These are phyloP conservation scores for Trichoderma aggressivum DNA, from an alignment of 2,329 filamentous ascomycete species.

Conservation along the genomic window DNA sequence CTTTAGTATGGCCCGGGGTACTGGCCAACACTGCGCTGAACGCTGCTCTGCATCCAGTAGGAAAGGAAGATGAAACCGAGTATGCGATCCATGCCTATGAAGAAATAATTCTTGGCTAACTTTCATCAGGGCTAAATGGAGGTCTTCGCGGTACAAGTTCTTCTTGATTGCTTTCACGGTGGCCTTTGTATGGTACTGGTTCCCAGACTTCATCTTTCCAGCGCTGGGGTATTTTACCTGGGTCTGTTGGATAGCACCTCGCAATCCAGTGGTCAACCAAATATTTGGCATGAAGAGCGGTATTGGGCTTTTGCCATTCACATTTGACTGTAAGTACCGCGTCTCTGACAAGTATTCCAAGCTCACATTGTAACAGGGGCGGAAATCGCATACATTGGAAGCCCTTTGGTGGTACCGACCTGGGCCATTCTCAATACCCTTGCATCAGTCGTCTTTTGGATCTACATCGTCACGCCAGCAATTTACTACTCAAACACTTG, in stretches of 20 bases:
- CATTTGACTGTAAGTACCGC: slow-evolving; percentile 37
- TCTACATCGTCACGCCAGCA: slow-evolving; percentile 42
- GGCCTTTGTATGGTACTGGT: slow-evolving; percentile 48
- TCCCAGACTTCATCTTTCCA: slow-evolving; percentile 47
- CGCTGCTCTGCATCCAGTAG: slow-evolving; percentile 38
- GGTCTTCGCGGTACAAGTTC: slow-evolving; percentile 40
- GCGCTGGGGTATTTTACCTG: slow-evolving; percentile 45
- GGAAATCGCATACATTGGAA: slow-evolving; percentile 39
- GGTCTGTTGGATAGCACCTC: slow-evolving; percentile 48
- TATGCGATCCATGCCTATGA: slow-evolving; percentile 27
- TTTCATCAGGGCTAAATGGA: slow-evolving; percentile 29
- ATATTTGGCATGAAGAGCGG: slow-evolving; percentile 47
- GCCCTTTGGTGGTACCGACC: slow-evolving; percentile 39
- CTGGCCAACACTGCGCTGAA: slow-evolving; percentile 48
- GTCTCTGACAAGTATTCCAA: not conserved
- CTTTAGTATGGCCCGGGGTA: slow-evolving; percentile 52
- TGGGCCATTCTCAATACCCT: slow-evolving; percentile 49
- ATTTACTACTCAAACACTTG: slow-evolving; percentile 49
- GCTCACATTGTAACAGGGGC: slow-evolving; percentile 18
- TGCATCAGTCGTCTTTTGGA: slow-evolving; percentile 46
- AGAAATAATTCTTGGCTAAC: not conserved
- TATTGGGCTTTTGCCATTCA: slow-evolving; percentile 39
- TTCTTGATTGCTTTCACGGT: slow-evolving; percentile 39
- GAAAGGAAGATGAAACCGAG: slow-evolving; percentile 27
- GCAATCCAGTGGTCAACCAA: slow-evolving; percentile 45